Percentiles rank a stretch among this genome's conserved stretches.
Evolutionary conservation across 306 rosid genomes (phyloP).

Genomic region (Begonia masoniana): DNA sequence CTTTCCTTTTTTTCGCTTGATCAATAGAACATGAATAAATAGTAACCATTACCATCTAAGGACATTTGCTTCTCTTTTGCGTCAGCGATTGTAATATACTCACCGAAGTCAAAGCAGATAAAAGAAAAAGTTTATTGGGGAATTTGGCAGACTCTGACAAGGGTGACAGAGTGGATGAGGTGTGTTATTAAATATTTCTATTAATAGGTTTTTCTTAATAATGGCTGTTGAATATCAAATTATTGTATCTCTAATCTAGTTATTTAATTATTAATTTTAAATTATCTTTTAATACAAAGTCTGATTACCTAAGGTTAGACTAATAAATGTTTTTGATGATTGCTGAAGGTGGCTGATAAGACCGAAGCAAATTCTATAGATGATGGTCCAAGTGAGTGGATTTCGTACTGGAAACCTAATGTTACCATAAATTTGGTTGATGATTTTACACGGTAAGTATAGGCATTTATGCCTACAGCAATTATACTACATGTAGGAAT

Average conservation of each 20-base stretch:
- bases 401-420: constrained; percentile 83
- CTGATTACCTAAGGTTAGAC: background rate
- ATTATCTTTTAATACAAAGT: background rate
- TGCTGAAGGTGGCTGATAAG: constrained; percentile 47
- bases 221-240: background rate
- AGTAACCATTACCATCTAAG: background rate
- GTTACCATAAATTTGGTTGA: constrained; percentile 80
- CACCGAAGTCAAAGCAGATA: constrained; percentile 71
- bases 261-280: background rate
- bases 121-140: constrained; percentile 68
- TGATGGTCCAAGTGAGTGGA: constrained; percentile 64
- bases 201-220: background rate
- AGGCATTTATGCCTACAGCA: too few species aligned
- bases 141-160: constrained; percentile 37
- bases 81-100: constrained; percentile 62
- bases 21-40: too few species aligned
- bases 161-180: constrained; percentile 37
- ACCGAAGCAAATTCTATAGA: constrained; percentile 46
- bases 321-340: constrained; percentile 15
- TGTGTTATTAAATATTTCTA: constrained; percentile 16
- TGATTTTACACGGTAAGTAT: constrained; percentile 69
- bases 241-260: background rate
- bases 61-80: constrained; percentile 6
- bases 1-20: too few species aligned
- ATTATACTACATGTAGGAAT: too few species aligned